A percentile compares a stretch with the other conserved stretches of the same genome.
phyloP scores from a whole-genome alignment of 169 alveolate species.

The Babesia caballi region DNA sequence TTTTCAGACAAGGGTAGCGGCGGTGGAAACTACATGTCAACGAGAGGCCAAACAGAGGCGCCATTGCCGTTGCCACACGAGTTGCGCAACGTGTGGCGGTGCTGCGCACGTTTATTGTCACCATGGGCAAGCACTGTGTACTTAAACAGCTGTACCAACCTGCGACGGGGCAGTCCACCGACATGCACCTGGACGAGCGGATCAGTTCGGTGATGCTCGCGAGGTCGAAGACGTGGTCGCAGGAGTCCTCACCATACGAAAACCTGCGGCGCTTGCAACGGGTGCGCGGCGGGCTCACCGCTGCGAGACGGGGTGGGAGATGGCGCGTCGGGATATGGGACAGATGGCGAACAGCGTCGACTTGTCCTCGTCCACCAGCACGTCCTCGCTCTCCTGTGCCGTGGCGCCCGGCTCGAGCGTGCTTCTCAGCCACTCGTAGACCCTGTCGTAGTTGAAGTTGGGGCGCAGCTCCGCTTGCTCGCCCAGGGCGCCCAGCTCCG shows the following conservation, averaged over 20 bases:
- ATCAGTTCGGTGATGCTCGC: constrained; percentile 51
- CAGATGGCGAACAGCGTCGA: constrained; percentile 67
- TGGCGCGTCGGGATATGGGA: constrained; percentile 74
- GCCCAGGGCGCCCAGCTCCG: constrained; percentile 37
- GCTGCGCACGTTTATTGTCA: too few relatives aligned
- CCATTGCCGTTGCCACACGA: too few relatives aligned
- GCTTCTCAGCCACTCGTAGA: constrained; percentile 4
- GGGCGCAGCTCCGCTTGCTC: constrained; percentile 35
- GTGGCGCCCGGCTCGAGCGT: constrained; percentile 40
- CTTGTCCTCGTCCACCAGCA: constrained; percentile 66
- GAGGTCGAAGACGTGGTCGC: constrained; percentile 75
- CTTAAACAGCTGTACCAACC: constrained; percentile 12
- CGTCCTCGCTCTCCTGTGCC: constrained; percentile 63
- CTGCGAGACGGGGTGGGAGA: constrained; percentile 76
- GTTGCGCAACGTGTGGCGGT: too few relatives aligned
- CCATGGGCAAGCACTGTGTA: not conserved
- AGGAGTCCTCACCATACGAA: constrained; percentile 67
- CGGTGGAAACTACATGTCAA: too few relatives aligned
- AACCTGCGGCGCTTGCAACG: constrained; percentile 28
- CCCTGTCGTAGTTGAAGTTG: constrained; percentile 45
- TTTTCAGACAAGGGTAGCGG: too few relatives aligned
- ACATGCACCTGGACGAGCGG: constrained; percentile 39
- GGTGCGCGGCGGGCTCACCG: constrained; percentile 20
- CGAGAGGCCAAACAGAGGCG: too few relatives aligned
- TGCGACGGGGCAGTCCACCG: constrained; percentile 74